These are phyloP conservation scores for Candida sp. DNA, from an alignment of 1,139 yeast genomes.

Conservation along the genomic window DNA sequence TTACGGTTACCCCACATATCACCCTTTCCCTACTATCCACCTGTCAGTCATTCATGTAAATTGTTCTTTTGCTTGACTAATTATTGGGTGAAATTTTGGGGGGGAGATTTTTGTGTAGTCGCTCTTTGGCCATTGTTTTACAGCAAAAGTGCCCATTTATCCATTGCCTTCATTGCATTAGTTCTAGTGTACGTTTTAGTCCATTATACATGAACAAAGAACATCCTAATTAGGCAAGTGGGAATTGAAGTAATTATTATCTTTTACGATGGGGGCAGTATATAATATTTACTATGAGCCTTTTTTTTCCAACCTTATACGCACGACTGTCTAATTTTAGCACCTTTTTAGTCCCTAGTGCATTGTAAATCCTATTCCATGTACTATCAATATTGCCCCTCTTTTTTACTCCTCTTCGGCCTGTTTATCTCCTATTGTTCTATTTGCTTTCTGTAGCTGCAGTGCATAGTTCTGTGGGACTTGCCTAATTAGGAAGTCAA, in stretches of 20 bases:
- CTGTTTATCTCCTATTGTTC: background rate
- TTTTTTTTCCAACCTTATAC: background rate
- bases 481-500: constrained; percentile 1
- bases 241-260: background rate
- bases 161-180: background rate
- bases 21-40: too few species aligned
- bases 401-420: background rate
- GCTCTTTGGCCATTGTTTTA: too few species aligned
- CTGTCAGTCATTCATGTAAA: too few species aligned
- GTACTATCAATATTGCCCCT: background rate
- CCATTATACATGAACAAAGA: background rate
- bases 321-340: background rate
- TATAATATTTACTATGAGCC: background rate
- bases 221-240: constrained; percentile 2
- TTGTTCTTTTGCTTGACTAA: too few species aligned
- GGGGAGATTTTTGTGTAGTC: too few species aligned
- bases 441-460: background rate
- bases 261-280: background rate
- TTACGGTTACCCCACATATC: too few species aligned
- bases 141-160: too few species aligned
- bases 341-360: background rate
- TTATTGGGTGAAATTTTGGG: too few species aligned
- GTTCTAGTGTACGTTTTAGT: background rate
- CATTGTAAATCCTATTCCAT: background rate
- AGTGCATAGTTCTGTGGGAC: background rate